Evolutionary conservation across 441 rosid genomes (phyloP).

Genomic region (Adansonia grandidieri): DNA sequence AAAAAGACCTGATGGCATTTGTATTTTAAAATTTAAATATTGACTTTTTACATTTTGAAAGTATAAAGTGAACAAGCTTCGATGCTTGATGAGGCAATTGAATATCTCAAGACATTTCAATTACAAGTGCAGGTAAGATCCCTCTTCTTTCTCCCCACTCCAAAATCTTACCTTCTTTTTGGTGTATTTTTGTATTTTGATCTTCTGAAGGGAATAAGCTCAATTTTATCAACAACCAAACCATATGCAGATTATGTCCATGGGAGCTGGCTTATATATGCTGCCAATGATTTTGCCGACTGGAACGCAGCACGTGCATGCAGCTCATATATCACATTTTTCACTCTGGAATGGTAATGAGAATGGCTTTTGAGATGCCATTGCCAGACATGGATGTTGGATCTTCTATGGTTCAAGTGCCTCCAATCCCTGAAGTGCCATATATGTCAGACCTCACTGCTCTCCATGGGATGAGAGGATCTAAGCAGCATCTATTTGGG

Average conservation of each 20-base stretch:
- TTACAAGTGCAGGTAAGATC: constrained; percentile 66
- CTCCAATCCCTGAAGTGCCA: constrained; percentile 55
- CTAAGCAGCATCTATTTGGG: constrained; percentile 55
- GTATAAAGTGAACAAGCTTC: constrained; percentile 80
- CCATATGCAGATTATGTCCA: constrained; percentile 75
- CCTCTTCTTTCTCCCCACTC: constrained; percentile 17
- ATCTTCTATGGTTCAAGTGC: constrained; percentile 52
- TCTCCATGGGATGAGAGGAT: constrained; percentile 48
- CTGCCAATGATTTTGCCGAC: constrained; percentile 74
- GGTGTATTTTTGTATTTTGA: constrained; percentile 1
- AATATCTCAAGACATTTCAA: constrained; percentile 73
- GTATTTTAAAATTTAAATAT: background rate
- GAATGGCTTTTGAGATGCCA: constrained; percentile 64
- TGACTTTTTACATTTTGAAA: constrained; percentile 33
- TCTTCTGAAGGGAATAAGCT: constrained; percentile 19
- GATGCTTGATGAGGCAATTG: constrained; percentile 80
- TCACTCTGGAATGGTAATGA: constrained; percentile 55
- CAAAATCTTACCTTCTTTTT: background rate
- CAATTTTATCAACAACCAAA: constrained; percentile 13
- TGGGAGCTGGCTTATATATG: constrained; percentile 83
- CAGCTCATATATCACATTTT: constrained; percentile 62
- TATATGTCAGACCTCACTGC: constrained; percentile 40
- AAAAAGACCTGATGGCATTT: constrained; percentile 18
- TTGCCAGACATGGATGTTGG: constrained; percentile 56
- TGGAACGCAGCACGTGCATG: constrained; percentile 68